These are phyloP conservation scores for Chernovozyma sophiae-reginae DNA, from an alignment of 1,139 yeast genomes.

Conservation along the genomic window DNA sequence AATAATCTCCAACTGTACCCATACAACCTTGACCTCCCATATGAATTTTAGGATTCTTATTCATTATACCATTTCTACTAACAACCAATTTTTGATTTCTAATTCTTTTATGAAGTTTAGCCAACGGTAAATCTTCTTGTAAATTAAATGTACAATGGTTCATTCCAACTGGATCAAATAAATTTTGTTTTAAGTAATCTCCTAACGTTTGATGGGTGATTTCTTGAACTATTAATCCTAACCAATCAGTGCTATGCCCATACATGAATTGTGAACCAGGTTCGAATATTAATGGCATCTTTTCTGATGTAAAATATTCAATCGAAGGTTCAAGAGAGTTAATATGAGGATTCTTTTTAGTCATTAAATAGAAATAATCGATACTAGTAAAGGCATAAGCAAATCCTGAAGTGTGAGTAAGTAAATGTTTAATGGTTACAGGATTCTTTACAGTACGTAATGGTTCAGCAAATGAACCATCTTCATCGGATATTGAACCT, in stretches of 20 bases:
- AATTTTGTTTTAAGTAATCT: conserved; percentile 31
- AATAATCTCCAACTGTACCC: conserved; percentile 40
- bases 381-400: conserved; percentile 42
- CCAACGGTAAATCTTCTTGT: conserved; percentile 16
- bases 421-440: conserved; percentile 45
- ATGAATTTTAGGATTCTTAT: conserved; percentile 29
- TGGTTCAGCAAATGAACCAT: conserved; percentile 29
- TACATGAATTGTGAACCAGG: conserved; percentile 53
- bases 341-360: conserved; percentile 16
- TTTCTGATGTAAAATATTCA: conserved; percentile 24
- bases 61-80: conserved; percentile 13
- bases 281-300: conserved; percentile 44
- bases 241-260: conserved; percentile 53
- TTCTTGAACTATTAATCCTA: conserved; percentile 43
- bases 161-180: conserved; percentile 47
- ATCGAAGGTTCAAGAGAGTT: conserved; percentile 22
- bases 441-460: conserved; percentile 31
- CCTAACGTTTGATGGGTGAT: conserved; percentile 42
- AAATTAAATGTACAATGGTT: conserved; percentile 33
- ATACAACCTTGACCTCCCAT: conserved; percentile 51
- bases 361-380: conserved; percentile 20
- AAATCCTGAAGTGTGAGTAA: conserved; percentile 51
- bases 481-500: conserved; percentile 26
- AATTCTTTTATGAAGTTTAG: conserved; percentile 22
- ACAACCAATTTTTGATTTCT: conserved; percentile 13